These are phyloP conservation scores for Testicularia cyperi DNA, from an alignment of 1,284 basidiomycete genomes.

Conservation along the genomic window DNA sequence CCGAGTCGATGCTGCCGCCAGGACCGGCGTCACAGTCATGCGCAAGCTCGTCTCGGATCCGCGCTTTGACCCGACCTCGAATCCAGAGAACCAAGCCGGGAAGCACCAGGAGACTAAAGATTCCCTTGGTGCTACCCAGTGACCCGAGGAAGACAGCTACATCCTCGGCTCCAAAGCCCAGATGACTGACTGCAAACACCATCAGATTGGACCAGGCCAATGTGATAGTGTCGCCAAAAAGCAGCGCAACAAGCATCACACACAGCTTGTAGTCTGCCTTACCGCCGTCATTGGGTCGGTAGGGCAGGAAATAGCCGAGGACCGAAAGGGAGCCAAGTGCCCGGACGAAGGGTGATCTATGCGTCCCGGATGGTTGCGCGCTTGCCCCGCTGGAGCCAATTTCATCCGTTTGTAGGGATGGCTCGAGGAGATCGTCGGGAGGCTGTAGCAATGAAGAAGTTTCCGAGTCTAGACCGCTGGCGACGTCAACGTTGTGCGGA, in stretches of 20 bases:
- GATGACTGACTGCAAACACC: slow-evolving; percentile 23
- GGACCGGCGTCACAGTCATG: no score
- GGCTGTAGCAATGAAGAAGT: no score
- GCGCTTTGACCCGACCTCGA: slow-evolving; percentile 7
- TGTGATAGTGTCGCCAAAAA: slow-evolving; percentile 14
- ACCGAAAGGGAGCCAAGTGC: background rate
- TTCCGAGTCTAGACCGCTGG: no score
- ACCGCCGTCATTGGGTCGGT: slow-evolving; percentile 4
- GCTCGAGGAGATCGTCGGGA: no score
- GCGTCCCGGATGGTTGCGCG: no score
- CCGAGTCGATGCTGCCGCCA: background rate
- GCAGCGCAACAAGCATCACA: slow-evolving; percentile 11
- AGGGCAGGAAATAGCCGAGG: slow-evolving; percentile 19
- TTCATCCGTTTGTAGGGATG: no score
- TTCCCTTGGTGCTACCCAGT: slow-evolving; percentile 10
- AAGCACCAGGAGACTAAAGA: slow-evolving; percentile 10
- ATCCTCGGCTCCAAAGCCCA: slow-evolving; percentile 15
- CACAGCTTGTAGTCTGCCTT: slow-evolving; percentile 21
- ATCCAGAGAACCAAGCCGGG: slow-evolving; percentile 11
- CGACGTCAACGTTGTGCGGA: no score
- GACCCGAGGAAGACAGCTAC: slow-evolving; percentile 13
- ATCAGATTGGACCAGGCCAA: slow-evolving; percentile 16
- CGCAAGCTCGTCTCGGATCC: slow-evolving; percentile 20
- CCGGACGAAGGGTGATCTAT: no score
- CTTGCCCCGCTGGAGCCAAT: no score